These are phyloP conservation scores for Cladosporium sphaerospermum DNA, from an alignment of 2,329 filamentous ascomycete species.

Conservation along the genomic window DNA sequence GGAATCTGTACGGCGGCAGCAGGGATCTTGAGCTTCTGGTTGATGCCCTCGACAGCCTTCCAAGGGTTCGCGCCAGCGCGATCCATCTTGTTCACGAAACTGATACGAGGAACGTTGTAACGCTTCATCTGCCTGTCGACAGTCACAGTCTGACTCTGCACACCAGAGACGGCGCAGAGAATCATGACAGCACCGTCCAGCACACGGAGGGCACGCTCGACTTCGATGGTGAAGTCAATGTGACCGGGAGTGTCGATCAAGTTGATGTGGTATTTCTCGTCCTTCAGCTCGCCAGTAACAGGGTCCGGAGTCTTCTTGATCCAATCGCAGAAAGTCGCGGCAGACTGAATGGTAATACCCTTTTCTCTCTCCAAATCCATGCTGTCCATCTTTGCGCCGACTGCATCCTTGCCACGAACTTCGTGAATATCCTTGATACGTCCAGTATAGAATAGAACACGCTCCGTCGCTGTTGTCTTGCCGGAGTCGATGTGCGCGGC, in stretches of 20 bases:
- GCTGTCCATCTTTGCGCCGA: slow-evolving; percentile 99
- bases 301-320: slow-evolving; percentile 56
- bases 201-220: slow-evolving; percentile 89
- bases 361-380: slow-evolving; percentile 99
- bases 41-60: slow-evolving; percentile 97
- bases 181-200: slow-evolving; percentile 98
- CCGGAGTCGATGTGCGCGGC: slow-evolving; percentile 98
- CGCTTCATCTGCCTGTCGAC: slow-evolving; percentile 98
- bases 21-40: slow-evolving; percentile 85
- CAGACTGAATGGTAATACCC: slow-evolving; percentile 98
- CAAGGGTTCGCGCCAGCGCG: slow-evolving; percentile 97
- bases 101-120: slow-evolving; percentile 92
- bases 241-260: slow-evolving; percentile 97
- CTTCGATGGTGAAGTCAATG: slow-evolving; percentile 98
- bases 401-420: slow-evolving; percentile 86
- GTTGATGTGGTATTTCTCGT: slow-evolving; percentile 94
- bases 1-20: slow-evolving; percentile 92
- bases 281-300: slow-evolving; percentile 60
- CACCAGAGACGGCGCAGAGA: slow-evolving; percentile 91
- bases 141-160: slow-evolving; percentile 96
- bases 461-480: slow-evolving; percentile 94
- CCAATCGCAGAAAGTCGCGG: slow-evolving; percentile 97
- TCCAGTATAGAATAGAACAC: slow-evolving; percentile 96
- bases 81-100: slow-evolving; percentile 99
- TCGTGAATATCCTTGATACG: slow-evolving; percentile 97